Base-by-base conservation (phyloP, 345 rosid genomes). In the Eucalyptus fibrosa region DNA sequence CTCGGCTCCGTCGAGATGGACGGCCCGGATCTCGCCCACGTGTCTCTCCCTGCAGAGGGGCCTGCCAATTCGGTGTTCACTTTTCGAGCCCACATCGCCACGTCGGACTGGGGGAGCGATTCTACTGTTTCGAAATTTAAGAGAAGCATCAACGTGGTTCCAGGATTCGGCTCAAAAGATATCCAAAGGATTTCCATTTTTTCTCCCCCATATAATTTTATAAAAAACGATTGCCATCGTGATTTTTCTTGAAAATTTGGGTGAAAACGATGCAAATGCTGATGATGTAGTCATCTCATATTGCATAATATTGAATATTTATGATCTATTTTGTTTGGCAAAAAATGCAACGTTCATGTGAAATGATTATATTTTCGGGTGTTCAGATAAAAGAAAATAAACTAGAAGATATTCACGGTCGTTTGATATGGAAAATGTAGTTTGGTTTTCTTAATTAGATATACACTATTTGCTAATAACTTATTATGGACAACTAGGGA, bases 21-120 rank as follows among this genome's bases (percentile, higher is more conserved):
- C 91, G 93, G 91, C 55, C n/a, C 15, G 28, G 92, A 91, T 92
- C 87, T 89, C 30, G 44, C 91, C 90, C 85, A 88, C 92, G 88
- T 91, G 91, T 90, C 44, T 19, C 59, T 7, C 90, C 80, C 72
- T 87, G 86, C 37, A n/a, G 89, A 42, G 82, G 59, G 34, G n/a
- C 90, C 92, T 88, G 88, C 90, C 91, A 90, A 77, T 77, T 77
- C 83, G 47, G 47, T 6, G 30, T 40, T 77, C 47, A 40, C 83
- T 77, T 40, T 77, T 77, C 47, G 47, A 21, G 83, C 83, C 47
- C 85, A 12, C 85, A 2, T 37, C 47, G 85, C 85, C 85, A 77
- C 85, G 85, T 77, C 85, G 85, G 85, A 77, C 85, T 0, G 34
- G 34, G 28, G 14, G 85, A 77, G 85, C 85, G 85, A 77, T 77